Evolutionary conservation across 2,329 filamentous ascomycete species (phyloP), one percentile per base, ranked within the genome.

Genomic region (Didymella sp.): DNA sequence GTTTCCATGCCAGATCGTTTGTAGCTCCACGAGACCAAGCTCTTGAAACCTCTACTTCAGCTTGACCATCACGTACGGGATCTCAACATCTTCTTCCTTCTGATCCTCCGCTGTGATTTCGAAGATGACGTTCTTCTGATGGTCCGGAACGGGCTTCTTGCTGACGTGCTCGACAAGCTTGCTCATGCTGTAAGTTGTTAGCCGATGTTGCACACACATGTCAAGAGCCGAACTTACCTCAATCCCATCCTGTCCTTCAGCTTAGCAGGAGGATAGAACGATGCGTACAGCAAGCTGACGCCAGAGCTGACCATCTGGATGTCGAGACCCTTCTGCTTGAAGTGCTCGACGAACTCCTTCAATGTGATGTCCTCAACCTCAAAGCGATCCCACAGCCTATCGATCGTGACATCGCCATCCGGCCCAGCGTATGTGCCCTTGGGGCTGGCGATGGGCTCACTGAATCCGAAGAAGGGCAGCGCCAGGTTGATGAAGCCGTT

Each of bases 351-450:
- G 70, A 99, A 90, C 74, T 98, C 87, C 72, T 86, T 83, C 47
- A 99, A 82, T 2, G 92, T 94, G 47, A 97, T 86, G 73, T 99
- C 87, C 15, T 89, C 84, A 31, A 96, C 83, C 81, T 98, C 93
- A 70, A 98, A 98, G 35, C 95, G 89, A 77, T 98, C 95, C 95
- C 95, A 99, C 51, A 99, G 89, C 82, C 96, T 96, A 82, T 99
- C 95, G 68, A 99, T 87, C 22, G 84, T 87, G 17, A 96, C 91
- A 66, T 88, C 82, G 71, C 90, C 90, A 38, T 90, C 79, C 49
- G 88, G 89, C 21, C 92, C 90, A 73, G 87, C 81, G 80, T 98
- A 99, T 70, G 87, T 91, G 63, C 94, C 91, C 84, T 97, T 98
- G 27, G 93, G 92, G 67, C 92, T 96, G 5, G 88, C 88, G 68